These are phyloP conservation scores for Heterobasidion irregulare DNA, from an alignment of 1,284 basidiomycete genomes.

Conservation along the genomic window DNA sequence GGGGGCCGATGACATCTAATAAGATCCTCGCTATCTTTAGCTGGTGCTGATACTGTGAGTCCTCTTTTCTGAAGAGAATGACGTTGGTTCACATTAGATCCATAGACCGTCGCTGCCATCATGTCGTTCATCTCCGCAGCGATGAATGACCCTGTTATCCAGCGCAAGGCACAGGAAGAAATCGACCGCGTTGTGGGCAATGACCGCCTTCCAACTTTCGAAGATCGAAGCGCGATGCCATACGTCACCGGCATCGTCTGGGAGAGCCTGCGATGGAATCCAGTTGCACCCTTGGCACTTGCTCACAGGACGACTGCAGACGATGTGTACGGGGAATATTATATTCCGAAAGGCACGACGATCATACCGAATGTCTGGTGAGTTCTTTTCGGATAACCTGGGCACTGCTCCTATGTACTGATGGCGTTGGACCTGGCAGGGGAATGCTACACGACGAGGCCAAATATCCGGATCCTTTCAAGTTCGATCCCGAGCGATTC, in stretches of 20 bases:
- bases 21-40: neutral
- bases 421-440: neutral
- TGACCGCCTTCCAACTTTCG: slow-evolving; percentile 26
- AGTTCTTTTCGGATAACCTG: neutral
- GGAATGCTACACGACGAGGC: neutral
- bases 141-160: slow-evolving; percentile 26
- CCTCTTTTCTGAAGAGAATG: neutral
- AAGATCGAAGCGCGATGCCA: slow-evolving; percentile 25
- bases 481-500: slow-evolving; percentile 2
- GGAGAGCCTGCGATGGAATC: slow-evolving; percentile 30
- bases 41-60: neutral
- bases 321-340: slow-evolving; percentile 26
- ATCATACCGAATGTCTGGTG: neutral
- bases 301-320: neutral
- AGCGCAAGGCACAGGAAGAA: slow-evolving; percentile 29
- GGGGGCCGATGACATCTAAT: neutral
- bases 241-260: slow-evolving; percentile 29
- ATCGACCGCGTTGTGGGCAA: slow-evolving; percentile 27
- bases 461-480: neutral
- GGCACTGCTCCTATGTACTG: slow-evolving; percentile 8
- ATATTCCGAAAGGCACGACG: slow-evolving; percentile 22
- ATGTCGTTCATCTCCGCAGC: slow-evolving; percentile 27
- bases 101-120: slow-evolving; percentile 20
- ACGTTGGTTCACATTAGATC: slow-evolving; percentile 5
- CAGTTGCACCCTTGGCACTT: slow-evolving; percentile 13